Base-by-base conservation (phyloP, 768 basidiomycete species). In the Rhodotorula paludigena region DNA sequence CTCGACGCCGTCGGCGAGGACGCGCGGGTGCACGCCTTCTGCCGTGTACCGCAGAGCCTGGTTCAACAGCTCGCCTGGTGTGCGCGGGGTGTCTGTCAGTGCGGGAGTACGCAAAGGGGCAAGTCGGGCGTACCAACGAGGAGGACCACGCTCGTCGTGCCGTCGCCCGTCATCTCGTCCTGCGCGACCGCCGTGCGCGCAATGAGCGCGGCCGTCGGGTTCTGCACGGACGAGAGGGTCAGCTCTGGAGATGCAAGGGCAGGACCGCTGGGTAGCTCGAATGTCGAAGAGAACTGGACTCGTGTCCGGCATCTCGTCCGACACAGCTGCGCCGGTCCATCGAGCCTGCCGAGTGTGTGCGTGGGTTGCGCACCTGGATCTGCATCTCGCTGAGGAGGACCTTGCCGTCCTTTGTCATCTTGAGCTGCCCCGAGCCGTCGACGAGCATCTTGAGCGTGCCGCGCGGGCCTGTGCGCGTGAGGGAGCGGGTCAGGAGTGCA, bases 361-460 rank as follows among this genome's bases (percentile, higher is more conserved):
- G n/a, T n/a, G n/a, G n/a, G n/a, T n/a, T 33, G 73, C 77, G 51
- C 14, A 79, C 80, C 76, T 82, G 82, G 60, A 99, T 99, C 81
- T 98, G 96, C 96, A 99, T 99, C 81, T 99, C 96, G 48, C 92
- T 94, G 65, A 99, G 83, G 63, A 99, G 81, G 48, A 97, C 94
- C 81, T 99, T 99, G 71, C 96, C 96, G 77, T 98, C 96, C 83
- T 98, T 99, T 72, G 96, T 98, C 90, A 99, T 93, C 84, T 98
- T 99, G 79, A 99, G 93, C 81, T 92, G 90, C 16, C 96, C 96
- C 21, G 93, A 83, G 63, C 96, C 96, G 79, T 98, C 96, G 49
- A 99, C 96, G 59, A 99, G 86, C 94, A 99, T 98, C 83, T 99
- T 99, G 74, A 97, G 84, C 0, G 96, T 98, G 66, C 96, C 96